Conservation (phyloP, 1,284 basidiomycete genomes). For the Cutaneotrichosporon cavernicola region DNA sequence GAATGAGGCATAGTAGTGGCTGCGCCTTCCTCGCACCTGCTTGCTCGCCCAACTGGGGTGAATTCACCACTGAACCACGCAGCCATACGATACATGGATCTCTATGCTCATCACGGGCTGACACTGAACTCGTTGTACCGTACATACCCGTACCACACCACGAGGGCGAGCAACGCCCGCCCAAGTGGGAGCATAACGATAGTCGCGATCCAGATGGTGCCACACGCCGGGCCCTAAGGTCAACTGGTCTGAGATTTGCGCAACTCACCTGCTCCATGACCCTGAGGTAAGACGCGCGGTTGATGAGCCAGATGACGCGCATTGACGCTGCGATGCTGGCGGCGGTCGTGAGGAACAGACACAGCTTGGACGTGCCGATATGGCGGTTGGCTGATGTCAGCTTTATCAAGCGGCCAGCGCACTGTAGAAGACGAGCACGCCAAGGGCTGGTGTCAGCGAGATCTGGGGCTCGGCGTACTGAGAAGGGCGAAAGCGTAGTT, state of each 20-base stretch:
- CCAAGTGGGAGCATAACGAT: slow-evolving; percentile 50
- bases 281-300: slow-evolving; percentile 44
- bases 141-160: slow-evolving; percentile 11
- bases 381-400: slow-evolving; percentile 8
- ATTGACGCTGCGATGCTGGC: slow-evolving; percentile 38
- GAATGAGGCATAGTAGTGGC: not conserved
- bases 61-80: not conserved
- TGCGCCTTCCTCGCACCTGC: not conserved
- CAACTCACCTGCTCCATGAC: slow-evolving; percentile 46
- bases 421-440: slow-evolving; percentile 46
- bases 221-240: slow-evolving; percentile 48
- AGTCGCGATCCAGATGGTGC: slow-evolving; percentile 52
- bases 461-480: slow-evolving; percentile 8
- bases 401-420: slow-evolving; percentile 8
- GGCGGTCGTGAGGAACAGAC: slow-evolving; percentile 34
- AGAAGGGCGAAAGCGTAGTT: slow-evolving; percentile 23
- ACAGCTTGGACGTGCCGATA: slow-evolving; percentile 26
- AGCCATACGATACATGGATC: not conserved
- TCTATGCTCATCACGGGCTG: slow-evolving; percentile 3
- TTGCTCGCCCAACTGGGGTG: not conserved
- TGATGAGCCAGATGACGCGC: slow-evolving; percentile 53
- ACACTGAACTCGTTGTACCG: slow-evolving; percentile 6
- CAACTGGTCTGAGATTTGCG: not conserved
- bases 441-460: slow-evolving; percentile 34
- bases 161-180: slow-evolving; percentile 40